Conservation (phyloP, 345 rosid genomes). For the Pelargonium nanum region DNA sequence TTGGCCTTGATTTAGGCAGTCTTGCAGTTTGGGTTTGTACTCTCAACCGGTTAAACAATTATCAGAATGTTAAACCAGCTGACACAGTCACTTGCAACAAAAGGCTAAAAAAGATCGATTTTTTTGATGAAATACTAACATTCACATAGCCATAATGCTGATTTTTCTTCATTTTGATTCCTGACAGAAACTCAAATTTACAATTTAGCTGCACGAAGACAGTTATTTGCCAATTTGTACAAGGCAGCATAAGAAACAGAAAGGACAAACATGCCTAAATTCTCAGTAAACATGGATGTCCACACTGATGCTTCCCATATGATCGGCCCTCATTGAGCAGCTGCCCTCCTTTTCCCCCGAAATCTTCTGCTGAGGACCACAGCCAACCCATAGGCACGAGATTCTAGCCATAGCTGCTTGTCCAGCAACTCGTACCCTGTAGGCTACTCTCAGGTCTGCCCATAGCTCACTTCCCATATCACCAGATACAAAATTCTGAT, state of each 20-base stretch:
- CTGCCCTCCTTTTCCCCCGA: slow-evolving; percentile 33
- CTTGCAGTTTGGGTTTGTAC: too few species aligned
- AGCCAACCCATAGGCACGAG: slow-evolving; percentile 65
- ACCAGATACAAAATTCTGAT: slow-evolving; percentile 22
- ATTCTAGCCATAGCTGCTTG: slow-evolving; percentile 58
- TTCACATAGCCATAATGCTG: too few species aligned
- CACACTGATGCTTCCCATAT: slow-evolving; percentile 54
- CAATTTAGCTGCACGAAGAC: not conserved
- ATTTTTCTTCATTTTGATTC: slow-evolving; percentile 7
- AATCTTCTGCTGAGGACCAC: slow-evolving; percentile 43
- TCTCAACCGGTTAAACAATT: too few species aligned
- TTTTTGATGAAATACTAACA: not conserved
- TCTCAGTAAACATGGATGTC: slow-evolving; percentile 75
- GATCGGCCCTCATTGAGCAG: slow-evolving; percentile 24
- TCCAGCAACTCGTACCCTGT: slow-evolving; percentile 58
- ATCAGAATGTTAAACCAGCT: too few species aligned
- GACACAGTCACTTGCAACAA: not conserved
- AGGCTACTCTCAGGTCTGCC: slow-evolving; percentile 61
- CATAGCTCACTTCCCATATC: slow-evolving; percentile 31
- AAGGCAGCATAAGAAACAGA: not conserved
- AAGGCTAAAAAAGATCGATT: too few species aligned
- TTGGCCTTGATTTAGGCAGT: too few species aligned
- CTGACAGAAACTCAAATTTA: not conserved
- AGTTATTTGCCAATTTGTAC: not conserved
- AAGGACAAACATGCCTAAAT: slow-evolving; percentile 1